phyloP scores from a whole-genome alignment of 1,284 basidiomycete genomes.

The Malassezia psittaci region DNA sequence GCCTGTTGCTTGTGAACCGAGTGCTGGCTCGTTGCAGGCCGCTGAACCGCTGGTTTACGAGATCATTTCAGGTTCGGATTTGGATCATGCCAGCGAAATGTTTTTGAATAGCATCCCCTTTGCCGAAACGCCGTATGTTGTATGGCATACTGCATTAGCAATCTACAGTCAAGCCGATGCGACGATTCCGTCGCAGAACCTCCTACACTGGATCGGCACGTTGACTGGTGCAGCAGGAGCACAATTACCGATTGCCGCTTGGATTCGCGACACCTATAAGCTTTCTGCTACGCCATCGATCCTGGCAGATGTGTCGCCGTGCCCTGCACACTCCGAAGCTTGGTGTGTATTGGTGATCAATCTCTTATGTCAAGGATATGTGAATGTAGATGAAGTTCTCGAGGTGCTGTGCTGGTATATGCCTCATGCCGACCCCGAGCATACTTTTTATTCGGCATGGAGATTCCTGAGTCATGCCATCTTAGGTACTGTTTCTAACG shows the following conservation, averaged over 20 bases:
- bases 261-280: conserved; percentile 6
- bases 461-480: conserved; percentile 3
- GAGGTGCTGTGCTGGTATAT: conserved; percentile 3
- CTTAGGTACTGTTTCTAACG: background rate
- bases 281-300: background rate
- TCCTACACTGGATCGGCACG: conserved; percentile 2
- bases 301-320: background rate
- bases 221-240: conserved; percentile 12
- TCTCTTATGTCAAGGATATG: conserved; percentile 3
- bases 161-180: background rate
- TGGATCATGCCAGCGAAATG: conserved; percentile 3
- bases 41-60: background rate
- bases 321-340: background rate
- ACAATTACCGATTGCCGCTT: background rate
- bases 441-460: conserved; percentile 2
- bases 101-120: conserved; percentile 2
- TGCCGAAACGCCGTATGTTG: conserved; percentile 1
- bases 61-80: background rate
- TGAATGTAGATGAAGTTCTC: conserved; percentile 5
- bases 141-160: conserved; percentile 1
- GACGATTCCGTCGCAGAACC: background rate
- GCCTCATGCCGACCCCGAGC: background rate
- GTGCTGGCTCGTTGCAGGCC: background rate
- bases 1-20: background rate
- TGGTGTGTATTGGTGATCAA: conserved; percentile 6